These are phyloP conservation scores for Tetradesmus lagerheimii DNA, from an alignment of 139 green algal species.

Conservation along the genomic window DNA sequence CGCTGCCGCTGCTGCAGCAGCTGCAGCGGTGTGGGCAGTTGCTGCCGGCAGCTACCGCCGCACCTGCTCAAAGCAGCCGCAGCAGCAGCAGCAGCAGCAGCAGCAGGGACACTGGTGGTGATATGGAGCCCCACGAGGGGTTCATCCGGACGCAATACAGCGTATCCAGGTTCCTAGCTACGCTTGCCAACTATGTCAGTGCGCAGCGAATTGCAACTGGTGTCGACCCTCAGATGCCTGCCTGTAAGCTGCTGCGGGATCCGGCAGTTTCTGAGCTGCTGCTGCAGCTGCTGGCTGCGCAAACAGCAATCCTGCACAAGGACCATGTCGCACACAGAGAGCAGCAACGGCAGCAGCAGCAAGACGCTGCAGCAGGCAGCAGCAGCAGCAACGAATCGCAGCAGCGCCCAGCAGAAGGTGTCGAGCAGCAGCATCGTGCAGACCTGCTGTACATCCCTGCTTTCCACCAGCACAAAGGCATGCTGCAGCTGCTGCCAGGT, in stretches of 20 bases:
- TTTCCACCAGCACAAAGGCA: background rate
- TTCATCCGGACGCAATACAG: too few relatives aligned
- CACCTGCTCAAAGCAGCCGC: background rate
- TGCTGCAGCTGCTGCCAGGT: background rate
- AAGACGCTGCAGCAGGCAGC: background rate
- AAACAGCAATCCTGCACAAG: background rate
- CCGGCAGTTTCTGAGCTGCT: background rate
- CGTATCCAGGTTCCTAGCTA: too few relatives aligned
- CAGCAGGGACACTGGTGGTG: background rate
- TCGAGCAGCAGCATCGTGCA: background rate
- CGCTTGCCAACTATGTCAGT: too few relatives aligned
- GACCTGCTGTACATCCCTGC: background rate
- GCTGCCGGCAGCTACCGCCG: background rate
- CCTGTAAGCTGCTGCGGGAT: background rate
- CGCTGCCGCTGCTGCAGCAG: background rate
- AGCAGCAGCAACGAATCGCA: background rate
- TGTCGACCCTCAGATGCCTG: background rate
- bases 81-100: too few relatives aligned
- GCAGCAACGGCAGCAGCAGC: background rate
- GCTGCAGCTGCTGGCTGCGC: background rate
- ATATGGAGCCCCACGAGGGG: background rate
- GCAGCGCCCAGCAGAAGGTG: too few relatives aligned
- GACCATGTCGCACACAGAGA: background rate
- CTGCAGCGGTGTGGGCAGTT: background rate
- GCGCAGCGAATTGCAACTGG: background rate